A percentile compares a stretch with the other conserved stretches of the same genome.
Conservation (phyloP, 805 yeast genomes). For the Jamesozyma hellenica region DNA sequence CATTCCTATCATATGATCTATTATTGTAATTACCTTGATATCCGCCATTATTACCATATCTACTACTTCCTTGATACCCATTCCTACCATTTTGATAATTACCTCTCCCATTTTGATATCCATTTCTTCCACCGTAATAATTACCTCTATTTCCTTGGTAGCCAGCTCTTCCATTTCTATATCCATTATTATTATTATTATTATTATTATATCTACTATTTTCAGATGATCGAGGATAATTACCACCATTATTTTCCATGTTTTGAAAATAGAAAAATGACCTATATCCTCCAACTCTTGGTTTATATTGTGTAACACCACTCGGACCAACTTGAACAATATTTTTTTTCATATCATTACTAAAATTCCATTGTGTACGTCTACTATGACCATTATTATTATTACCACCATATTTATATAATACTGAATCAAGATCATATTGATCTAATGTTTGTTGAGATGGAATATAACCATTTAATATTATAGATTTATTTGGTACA, state of each 20-base stretch:
- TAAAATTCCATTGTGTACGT: constrained; percentile 22
- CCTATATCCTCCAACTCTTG: constrained; percentile 44
- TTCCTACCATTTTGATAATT: constrained; percentile 9
- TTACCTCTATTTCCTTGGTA: neutral
- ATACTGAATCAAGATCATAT: constrained; percentile 56
- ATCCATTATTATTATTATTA: constrained; percentile 1
- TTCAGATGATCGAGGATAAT: neutral
- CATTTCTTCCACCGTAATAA: neutral
- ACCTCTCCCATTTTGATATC: neutral
- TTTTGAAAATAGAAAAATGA: constrained; percentile 32
- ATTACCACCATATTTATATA: constrained; percentile 35
- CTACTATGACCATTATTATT: constrained; percentile 21
- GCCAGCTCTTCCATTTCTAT: neutral
- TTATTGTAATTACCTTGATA: constrained; percentile 10
- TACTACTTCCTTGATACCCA: constrained; percentile 1
- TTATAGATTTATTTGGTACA: constrained; percentile 59
- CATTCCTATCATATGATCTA: neutral
- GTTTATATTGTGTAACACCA: constrained; percentile 36
- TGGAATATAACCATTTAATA: constrained; percentile 67
- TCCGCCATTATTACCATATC: constrained; percentile 7
- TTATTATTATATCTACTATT: constrained; percentile 4
- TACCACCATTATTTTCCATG: constrained; percentile 15
- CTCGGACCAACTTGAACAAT: constrained; percentile 39
- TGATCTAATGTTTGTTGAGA: constrained; percentile 50
- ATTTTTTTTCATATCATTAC: constrained; percentile 32